These are phyloP conservation scores for Fomitopsis schrenkii DNA, from an alignment of 1,284 basidiomycete species.

Conservation along the genomic window DNA sequence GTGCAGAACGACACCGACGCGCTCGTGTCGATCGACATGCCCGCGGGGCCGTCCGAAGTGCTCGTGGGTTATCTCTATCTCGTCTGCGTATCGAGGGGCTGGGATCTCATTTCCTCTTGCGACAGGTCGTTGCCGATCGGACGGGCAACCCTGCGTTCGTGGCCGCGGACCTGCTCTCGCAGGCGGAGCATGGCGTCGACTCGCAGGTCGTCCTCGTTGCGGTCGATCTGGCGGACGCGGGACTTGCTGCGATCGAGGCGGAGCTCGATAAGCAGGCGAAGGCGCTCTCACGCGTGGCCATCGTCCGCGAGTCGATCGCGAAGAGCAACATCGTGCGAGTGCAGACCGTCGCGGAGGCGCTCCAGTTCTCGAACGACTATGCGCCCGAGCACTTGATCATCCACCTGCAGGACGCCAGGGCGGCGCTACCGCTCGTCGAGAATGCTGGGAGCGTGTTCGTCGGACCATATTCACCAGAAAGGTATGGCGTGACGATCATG, in stretches of 20 bases:
- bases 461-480: constrained; percentile 91
- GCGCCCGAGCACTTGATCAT: constrained; percentile 96
- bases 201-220: constrained; percentile 95
- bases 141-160: constrained; percentile 88
- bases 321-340: constrained; percentile 90
- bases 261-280: constrained; percentile 89
- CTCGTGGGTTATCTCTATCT: constrained; percentile 55
- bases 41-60: constrained; percentile 96
- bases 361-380: constrained; percentile 94
- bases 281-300: constrained; percentile 84
- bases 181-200: constrained; percentile 98
- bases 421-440: constrained; percentile 64
- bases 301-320: constrained; percentile 86
- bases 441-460: constrained; percentile 98
- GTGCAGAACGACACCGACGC: constrained; percentile 99
- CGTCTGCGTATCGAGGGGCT: neutral
- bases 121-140: constrained; percentile 87
- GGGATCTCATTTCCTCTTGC: constrained; percentile 1
- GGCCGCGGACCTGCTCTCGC: constrained; percentile 93
- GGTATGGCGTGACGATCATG: constrained; percentile 42
- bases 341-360: constrained; percentile 66
- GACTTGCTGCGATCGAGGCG: constrained; percentile 73
- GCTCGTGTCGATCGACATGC: constrained; percentile 97
- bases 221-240: constrained; percentile 61
- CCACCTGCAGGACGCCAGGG: constrained; percentile 73